Base-by-base conservation (phyloP, 2,329 filamentous ascomycete genomes). In the Diplodia seriata region DNA sequence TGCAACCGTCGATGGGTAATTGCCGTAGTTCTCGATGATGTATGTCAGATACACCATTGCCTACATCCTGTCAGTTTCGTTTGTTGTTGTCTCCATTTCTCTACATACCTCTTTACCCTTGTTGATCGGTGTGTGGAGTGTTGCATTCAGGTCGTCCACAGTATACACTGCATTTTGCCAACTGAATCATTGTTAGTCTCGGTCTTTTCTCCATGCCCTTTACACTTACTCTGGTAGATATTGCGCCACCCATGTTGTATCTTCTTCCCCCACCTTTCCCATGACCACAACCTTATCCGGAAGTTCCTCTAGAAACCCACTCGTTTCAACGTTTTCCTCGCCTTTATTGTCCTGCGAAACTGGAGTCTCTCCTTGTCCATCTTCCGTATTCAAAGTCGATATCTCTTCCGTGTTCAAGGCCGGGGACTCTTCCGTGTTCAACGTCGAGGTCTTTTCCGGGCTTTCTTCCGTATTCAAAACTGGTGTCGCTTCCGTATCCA, bases 1-100 rank as follows among this genome's bases (percentile, higher is more conserved):
- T 0, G 74, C 69, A 2, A 74, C 68, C 2, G 68, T 72, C 26
- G 67, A 56, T 20, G 71, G 70, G 8, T 73, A 70, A 18, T 70
- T 68, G 23, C 70, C 61, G 65, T 74, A 74, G 59, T 74, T 72
- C 4, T 72, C 70, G 50, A 75, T 71, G 8, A 75, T 67, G 69
- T 73, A 75, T 7, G 55, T 62, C 9, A 75, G 69, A 38, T 75
- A 74, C n/a, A 71, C 73, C 49, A 69, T 70, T 9, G 72, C 73
- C 56, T 68, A 8, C 4, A 15, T 15, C 4, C n/a, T 20, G 15
- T 66, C 23, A 57, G 63, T n/a, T 38, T n/a, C 38, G 3, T 11
- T 33, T 9, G 2, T 3, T 15, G 26, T 26, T 3, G 11, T 14
- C 23, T 49, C 23, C 12, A 12, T 29, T 14, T 4, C 11, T n/a